These are phyloP conservation scores for Myochromella boudieri DNA, from an alignment of 768 basidiomycete genomes.

Conservation along the genomic window DNA sequence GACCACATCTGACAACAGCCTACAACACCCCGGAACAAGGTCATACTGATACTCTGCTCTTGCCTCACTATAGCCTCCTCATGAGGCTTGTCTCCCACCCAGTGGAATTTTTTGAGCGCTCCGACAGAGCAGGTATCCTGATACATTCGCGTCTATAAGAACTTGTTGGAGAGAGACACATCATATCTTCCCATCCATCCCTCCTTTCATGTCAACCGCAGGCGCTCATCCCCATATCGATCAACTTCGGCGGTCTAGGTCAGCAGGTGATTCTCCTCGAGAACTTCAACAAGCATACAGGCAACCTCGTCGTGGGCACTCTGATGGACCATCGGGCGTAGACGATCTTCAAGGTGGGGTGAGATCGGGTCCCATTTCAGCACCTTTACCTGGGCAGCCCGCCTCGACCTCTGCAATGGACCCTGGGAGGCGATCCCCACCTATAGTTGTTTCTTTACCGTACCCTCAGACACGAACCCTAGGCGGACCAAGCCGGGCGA, in stretches of 20 bases:
- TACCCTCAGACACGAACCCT: slow-evolving; percentile 11
- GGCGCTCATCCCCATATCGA: slow-evolving; percentile 1
- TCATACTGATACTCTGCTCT: no score
- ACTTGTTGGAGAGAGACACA: no score
- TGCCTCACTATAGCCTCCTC: no score
- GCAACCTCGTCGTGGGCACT: no score
- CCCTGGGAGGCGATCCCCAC: slow-evolving; percentile 1
- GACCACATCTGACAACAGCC: no score
- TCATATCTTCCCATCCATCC: no score
- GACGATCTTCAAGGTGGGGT: slow-evolving; percentile 6
- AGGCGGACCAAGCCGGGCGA: slow-evolving; percentile 16
- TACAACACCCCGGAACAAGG: no score
- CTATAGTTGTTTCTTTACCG: not conserved
- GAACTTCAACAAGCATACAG: no score
- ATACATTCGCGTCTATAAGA: no score
- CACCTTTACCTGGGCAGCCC: not conserved
- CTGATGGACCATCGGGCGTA: slow-evolving; percentile 18
- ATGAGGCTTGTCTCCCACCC: no score
- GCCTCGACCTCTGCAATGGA: not conserved
- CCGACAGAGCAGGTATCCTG: no score
- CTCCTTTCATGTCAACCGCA: not conserved
- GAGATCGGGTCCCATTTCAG: not conserved
- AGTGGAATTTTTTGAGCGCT: no score
- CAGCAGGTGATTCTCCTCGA: slow-evolving; percentile 38
- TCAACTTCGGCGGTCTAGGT: slow-evolving; percentile 35